Evolutionary conservation across 805 yeast genomes (phyloP).

Genomic region (Sporopachydermia lactativora): DNA sequence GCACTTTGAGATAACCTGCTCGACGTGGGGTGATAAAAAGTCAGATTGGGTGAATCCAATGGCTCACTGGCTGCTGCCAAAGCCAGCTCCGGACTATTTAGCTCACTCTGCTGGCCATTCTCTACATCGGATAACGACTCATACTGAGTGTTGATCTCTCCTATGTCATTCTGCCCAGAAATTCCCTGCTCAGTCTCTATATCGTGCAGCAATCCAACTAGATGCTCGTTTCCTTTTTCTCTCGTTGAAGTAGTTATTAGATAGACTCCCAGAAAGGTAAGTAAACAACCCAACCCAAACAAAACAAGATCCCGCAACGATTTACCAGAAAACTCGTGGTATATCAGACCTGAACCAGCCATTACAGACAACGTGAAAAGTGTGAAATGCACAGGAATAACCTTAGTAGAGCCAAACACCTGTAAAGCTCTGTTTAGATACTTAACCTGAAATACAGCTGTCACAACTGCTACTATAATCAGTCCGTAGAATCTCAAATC

Average conservation of each 20-base stretch:
- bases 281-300: constrained; percentile 23
- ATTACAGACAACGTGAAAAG: constrained; percentile 31
- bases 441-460: constrained; percentile 28
- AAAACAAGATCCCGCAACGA: constrained; percentile 11
- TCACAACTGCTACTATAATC: constrained; percentile 18
- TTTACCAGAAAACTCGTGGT: constrained; percentile 24
- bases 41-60: too few species aligned
- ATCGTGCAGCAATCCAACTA: too few species aligned
- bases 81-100: too few species aligned
- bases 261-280: constrained; percentile 30
- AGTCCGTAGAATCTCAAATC: constrained; percentile 21
- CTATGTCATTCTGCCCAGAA: too few species aligned
- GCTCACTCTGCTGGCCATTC: too few species aligned
- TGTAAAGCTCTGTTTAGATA: constrained; percentile 25
- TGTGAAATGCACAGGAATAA: constrained; percentile 36
- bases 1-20: too few species aligned
- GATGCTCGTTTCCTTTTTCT: too few species aligned
- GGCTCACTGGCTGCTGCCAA: too few species aligned
- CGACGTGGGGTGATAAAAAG: too few species aligned
- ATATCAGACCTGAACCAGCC: constrained; percentile 27
- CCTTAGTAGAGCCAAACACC: constrained; percentile 28
- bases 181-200: too few species aligned
- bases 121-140: too few species aligned
- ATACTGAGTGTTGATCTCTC: too few species aligned
- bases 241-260: constrained; percentile 17